Evolutionary conservation across 2,329 filamentous ascomycete species (phyloP), one percentile per base, ranked within the genome.

Genomic region (Fusarium papillatum): DNA sequence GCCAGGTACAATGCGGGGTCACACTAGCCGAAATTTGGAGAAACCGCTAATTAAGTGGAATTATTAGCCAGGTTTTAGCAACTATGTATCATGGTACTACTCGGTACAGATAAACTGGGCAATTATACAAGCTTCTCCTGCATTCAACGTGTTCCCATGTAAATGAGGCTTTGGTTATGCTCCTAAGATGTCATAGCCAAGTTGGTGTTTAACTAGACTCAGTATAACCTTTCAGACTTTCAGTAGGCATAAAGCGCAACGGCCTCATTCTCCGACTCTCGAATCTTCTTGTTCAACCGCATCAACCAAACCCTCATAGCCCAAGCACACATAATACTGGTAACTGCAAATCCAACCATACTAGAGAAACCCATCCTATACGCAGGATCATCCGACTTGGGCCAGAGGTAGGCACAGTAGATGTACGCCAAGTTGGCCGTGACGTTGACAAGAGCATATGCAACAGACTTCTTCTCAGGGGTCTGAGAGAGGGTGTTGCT

Each of bases 391-490:
- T 73, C 68, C 8, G 64, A 55, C 2, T 60, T 65, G 13, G 67
- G 67, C 61, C 62, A 69, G 22, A 69, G 53, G 67, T 69, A 69
- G 9, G 67, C 61, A n/a, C 61, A 65, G 29, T 69, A 69, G 38
- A 69, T 66, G 62, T 65, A 69, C 1, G 67, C 67, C 48, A 69
- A 24, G 39, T 69, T 69, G 39, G 67, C 61, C 11, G 61, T 66
- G 61, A 66, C 67, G 29, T 85, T 86, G 22, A 86, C 84, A 34
- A 86, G 82, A 19, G 82, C 81, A 5, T 86, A 74, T 3, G 81
- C 79, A 11, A 82, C 81, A 2, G 85, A 84, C 69, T 86, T 86
- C 78, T 86, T 86, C 75, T 87, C 85, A 11, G 81, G 83, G 0
- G 84, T 86, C 66, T 86, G 85, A 1, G 83, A 83, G 34, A 84